These are phyloP conservation scores for Colletotrichum zoysiae DNA, from an alignment of 2,329 filamentous ascomycete genomes.

Conservation along the genomic window DNA sequence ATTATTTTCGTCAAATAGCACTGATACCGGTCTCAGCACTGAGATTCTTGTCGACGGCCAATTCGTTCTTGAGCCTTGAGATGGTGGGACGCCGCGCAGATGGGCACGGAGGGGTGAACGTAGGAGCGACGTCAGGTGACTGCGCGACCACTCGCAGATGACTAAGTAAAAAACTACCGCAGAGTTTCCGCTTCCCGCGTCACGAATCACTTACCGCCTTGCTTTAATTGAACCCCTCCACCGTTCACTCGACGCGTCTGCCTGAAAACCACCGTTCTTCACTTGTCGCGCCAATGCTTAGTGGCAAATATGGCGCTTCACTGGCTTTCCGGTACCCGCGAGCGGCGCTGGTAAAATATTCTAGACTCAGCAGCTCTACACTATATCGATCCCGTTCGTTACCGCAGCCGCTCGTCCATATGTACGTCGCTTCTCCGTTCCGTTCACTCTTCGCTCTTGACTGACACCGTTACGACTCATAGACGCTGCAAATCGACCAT, in stretches of 20 bases:
- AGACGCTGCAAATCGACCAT: constrained; percentile 44
- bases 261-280: constrained; percentile 43
- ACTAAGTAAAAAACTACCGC: constrained; percentile 48
- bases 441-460: background rate
- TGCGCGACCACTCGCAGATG: constrained; percentile 46
- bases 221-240: constrained; percentile 27
- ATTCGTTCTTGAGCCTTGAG: constrained; percentile 28
- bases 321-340: constrained; percentile 46
- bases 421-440: background rate
- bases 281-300: constrained; percentile 49
- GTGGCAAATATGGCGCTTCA: constrained; percentile 51
- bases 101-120: constrained; percentile 30
- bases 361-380: background rate
- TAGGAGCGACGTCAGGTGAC: constrained; percentile 49
- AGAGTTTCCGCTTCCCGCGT: constrained; percentile 23
- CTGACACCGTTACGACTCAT: background rate
- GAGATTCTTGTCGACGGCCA: constrained; percentile 23
- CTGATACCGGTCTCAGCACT: constrained; percentile 13
- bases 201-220: constrained; percentile 10
- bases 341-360: constrained; percentile 42
- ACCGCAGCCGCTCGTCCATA: background rate
- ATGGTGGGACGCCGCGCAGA: constrained; percentile 17
- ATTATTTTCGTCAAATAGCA: constrained; percentile 5
- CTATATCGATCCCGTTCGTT: background rate
- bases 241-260: constrained; percentile 47